These are phyloP conservation scores for Acarospora socialis DNA, from an alignment of 2,329 filamentous ascomycete genomes.

Conservation along the genomic window DNA sequence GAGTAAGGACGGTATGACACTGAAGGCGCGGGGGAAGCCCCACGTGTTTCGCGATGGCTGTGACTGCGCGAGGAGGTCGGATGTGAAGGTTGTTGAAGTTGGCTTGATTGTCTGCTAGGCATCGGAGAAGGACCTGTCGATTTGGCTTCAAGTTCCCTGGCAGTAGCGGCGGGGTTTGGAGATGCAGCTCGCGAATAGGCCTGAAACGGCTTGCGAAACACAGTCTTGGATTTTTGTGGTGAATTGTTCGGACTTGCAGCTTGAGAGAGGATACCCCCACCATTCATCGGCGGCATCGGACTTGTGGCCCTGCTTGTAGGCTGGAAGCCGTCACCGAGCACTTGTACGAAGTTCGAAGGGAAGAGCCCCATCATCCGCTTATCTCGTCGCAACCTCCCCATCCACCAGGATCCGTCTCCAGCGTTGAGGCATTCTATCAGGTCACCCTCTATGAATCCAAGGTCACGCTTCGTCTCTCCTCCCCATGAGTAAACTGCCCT, in stretches of 20 bases:
- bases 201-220: conserved; percentile 50
- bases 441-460: conserved; percentile 95
- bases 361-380: conserved; percentile 84
- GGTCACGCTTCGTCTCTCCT: conserved; percentile 85
- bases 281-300: conserved; percentile 34
- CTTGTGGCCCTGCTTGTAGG: conserved; percentile 41
- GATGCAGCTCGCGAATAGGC: conserved; percentile 34
- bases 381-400: conserved; percentile 77
- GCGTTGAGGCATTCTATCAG: conserved; percentile 97
- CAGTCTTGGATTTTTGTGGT: conserved; percentile 44
- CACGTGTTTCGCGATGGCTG: no score
- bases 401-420: conserved; percentile 98
- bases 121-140: conserved; percentile 17
- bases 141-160: conserved; percentile 21
- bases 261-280: conserved; percentile 28
- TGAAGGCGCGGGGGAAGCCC: no score
- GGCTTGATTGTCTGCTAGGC: conserved; percentile 4
- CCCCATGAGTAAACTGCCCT: conserved; percentile 87
- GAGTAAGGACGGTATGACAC: no score
- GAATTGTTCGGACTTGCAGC: conserved; percentile 42
- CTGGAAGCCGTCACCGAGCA: conserved; percentile 72
- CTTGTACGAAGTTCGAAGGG: conserved; percentile 91
- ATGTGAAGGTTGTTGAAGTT: conserved; percentile 3
- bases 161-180: conserved; percentile 28
- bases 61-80: no score